Percentiles rank a stretch among this genome's conserved stretches.
Evolutionary conservation across 2,329 filamentous ascomycete genomes (phyloP).

Genomic region (Aspergillus brunneoviolaceus): DNA sequence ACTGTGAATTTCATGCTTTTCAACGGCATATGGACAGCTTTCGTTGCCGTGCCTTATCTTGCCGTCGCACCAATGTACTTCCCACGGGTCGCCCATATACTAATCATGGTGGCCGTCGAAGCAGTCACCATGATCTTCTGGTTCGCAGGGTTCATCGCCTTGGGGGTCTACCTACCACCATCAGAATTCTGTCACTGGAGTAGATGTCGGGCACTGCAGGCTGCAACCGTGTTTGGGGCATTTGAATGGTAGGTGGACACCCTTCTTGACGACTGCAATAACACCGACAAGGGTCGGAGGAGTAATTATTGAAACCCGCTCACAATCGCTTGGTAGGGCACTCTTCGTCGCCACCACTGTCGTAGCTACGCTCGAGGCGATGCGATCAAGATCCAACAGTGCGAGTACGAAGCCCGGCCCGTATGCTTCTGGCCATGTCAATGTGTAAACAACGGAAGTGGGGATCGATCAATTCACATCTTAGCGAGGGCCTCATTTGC

Average conservation of each 20-base stretch:
- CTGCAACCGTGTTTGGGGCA: slow-evolving; percentile 49
- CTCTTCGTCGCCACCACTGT: slow-evolving; percentile 53
- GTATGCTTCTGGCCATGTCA: slow-evolving; percentile 23
- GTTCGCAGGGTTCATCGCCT: slow-evolving; percentile 81
- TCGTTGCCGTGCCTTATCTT: slow-evolving; percentile 68
- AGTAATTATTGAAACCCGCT: background rate
- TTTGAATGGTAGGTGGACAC: slow-evolving; percentile 46
- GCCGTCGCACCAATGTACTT: slow-evolving; percentile 65
- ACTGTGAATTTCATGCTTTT: slow-evolving; percentile 78
- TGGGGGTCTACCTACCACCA: slow-evolving; percentile 65
- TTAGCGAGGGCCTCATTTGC: background rate
- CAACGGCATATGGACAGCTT: slow-evolving; percentile 71
- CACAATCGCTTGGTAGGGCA: slow-evolving; percentile 23
- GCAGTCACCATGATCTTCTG: slow-evolving; percentile 79
- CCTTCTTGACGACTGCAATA: background rate
- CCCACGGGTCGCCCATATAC: slow-evolving; percentile 60
- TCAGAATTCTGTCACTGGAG: slow-evolving; percentile 54
- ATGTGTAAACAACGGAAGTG: slow-evolving; percentile 8
- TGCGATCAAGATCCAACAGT: slow-evolving; percentile 38
- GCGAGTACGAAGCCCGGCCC: slow-evolving; percentile 23
- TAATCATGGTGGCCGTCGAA: slow-evolving; percentile 67
- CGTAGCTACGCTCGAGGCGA: slow-evolving; percentile 50
- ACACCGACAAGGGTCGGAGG: background rate
- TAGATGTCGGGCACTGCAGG: slow-evolving; percentile 61
- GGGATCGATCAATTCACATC: background rate